These are phyloP conservation scores for Torulaspora pretoriensis DNA, from an alignment of 1,139 yeast genomes.

Conservation along the genomic window DNA sequence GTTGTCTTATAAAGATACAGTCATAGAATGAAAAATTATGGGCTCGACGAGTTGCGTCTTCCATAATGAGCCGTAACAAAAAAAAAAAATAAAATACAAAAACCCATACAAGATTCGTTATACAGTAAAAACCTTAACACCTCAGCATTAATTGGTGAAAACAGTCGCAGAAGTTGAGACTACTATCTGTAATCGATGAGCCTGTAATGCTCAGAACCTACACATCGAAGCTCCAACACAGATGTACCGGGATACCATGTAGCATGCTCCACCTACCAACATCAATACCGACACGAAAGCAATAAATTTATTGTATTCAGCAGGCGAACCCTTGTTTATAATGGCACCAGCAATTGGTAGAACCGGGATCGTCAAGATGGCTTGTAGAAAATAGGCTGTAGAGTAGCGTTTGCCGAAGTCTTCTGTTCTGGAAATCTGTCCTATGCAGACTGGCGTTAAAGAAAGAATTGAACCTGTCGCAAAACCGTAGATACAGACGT, in stretches of 20 bases:
- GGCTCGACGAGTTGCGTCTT: background rate
- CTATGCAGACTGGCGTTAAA: conserved; percentile 49
- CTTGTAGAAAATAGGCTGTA: conserved; percentile 44
- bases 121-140: background rate
- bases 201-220: conserved; percentile 17
- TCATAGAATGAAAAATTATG: too few species aligned
- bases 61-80: background rate
- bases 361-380: conserved; percentile 43
- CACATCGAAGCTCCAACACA: conserved; percentile 37
- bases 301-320: conserved; percentile 33
- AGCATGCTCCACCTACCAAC: conserved; percentile 29
- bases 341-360: conserved; percentile 52
- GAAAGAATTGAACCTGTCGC: conserved; percentile 39
- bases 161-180: background rate
- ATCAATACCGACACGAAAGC: conserved; percentile 28
- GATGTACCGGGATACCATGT: conserved; percentile 36
- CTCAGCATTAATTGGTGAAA: background rate
- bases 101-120: background rate
- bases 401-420: conserved; percentile 52
- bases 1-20: too few species aligned
- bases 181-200: too few species aligned
- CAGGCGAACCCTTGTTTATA: conserved; percentile 39
- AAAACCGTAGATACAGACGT: conserved; percentile 39
- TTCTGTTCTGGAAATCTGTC: conserved; percentile 46
- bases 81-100: background rate